Conservation (phyloP, 1,139 yeast species). For the Scheffersomyces illinoinensis region DNA sequence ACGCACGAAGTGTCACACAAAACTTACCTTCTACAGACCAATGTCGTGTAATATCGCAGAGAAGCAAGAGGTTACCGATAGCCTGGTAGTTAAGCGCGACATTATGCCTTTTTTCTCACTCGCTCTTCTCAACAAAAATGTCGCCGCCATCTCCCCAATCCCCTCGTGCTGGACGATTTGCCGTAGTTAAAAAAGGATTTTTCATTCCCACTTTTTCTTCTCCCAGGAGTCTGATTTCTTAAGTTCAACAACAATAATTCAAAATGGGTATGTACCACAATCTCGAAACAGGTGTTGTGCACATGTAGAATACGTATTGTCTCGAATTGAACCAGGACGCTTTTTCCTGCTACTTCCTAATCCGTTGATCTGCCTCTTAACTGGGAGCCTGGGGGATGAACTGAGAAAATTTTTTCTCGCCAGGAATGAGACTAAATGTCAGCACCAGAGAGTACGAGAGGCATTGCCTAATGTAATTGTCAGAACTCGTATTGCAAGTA, state of each 20-base stretch:
- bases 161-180: constrained; percentile 21
- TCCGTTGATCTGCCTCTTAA: not conserved
- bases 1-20: not conserved
- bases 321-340: not conserved
- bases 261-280: constrained; percentile 43
- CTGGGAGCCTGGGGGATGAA: not conserved
- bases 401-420: not conserved
- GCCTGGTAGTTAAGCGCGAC: not conserved
- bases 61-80: too few species aligned
- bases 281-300: not conserved
- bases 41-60: not conserved
- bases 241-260: constrained; percentile 22
- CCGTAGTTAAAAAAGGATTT: constrained; percentile 13
- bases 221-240: constrained; percentile 10
- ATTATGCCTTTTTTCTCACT: not conserved
- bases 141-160: constrained; percentile 3
- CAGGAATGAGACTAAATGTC: not conserved
- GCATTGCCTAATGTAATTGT: not conserved
- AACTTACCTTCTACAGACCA: not conserved
- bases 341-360: not conserved
- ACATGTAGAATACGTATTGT: not conserved
- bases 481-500: not conserved
- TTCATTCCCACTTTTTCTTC: constrained; percentile 17
- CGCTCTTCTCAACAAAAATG: not conserved
- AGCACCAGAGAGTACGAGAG: not conserved